Base-by-base conservation (phyloP, 2,329 filamentous ascomycete genomes). In the Pseudogymnoascus sp. region DNA sequence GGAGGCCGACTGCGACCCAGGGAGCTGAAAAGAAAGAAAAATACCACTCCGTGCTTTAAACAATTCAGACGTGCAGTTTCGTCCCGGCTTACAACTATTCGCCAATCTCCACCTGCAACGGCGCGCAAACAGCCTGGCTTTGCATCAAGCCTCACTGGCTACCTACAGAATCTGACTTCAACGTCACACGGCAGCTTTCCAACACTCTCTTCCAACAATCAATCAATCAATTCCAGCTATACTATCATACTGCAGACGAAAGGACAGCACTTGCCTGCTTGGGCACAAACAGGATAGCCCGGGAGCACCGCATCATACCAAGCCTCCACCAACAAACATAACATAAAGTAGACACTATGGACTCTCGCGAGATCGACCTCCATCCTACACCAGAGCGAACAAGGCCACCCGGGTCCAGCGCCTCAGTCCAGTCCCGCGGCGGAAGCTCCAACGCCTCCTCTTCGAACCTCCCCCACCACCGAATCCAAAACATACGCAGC, bases 401-500 rank as follows among this genome's bases (percentile, higher is more conserved):
- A 54, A 54, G 43, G n/a, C 43, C 43, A 54, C n/a, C 43, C 25
- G 43, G 43, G 25, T 54, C 43, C 43, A 54, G 25, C 43, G 25
- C 43, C 43, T 54, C 43, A 6, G 14, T 54, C 43, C 43, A 47
- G 4, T 47, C 41, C 41, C 41, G 41, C 41, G 41, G 43, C 43
- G 43, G 43, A 33, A 54, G 25, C 25, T 54, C 43, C 25, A 54
- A 54, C n/a, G 6, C n/a, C 25, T 54, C 43, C 43, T 54, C 43
- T 54, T 54, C 43, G 43, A 54, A 54, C 43, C 43, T 54, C 43
- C 43, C 43, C n/a, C 43, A 54, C 43, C 43, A 54, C 43, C 43
- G 43, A 54, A 54, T 54, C 43, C 43, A 54, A 33, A 54, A 54
- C 43, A 54, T 54, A 54, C 43, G 43, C 2, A 54, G 43, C 43